phyloP scores from a whole-genome alignment of 768 basidiomycete genomes.

The Steccherinum ochraceum region DNA sequence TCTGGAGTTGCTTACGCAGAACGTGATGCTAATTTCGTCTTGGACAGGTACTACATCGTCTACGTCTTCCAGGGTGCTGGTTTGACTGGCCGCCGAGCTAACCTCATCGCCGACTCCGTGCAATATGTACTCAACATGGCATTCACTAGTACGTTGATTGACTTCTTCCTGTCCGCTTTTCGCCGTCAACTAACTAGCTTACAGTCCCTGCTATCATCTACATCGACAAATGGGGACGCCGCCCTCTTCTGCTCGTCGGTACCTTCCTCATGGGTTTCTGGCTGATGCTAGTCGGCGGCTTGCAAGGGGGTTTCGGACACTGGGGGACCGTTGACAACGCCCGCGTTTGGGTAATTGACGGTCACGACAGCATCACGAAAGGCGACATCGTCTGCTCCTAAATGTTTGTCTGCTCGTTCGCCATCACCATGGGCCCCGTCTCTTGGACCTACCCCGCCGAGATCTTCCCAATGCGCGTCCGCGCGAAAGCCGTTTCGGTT shows the following conservation, averaged over 20 bases:
- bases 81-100: conserved; percentile 65
- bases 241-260: conserved; percentile 66
- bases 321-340: conserved; percentile 45
- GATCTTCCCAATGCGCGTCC: conserved; percentile 61
- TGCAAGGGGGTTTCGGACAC: conserved; percentile 60
- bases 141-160: conserved; percentile 25
- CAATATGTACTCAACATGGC: conserved; percentile 41
- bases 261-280: conserved; percentile 69
- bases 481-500: conserved; percentile 52
- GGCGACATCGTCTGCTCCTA: conserved; percentile 76
- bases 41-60: conserved; percentile 46
- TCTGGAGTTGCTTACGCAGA: too few species aligned
- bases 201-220: conserved; percentile 44
- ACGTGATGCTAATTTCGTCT: too few species aligned
- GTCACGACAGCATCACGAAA: conserved; percentile 50
- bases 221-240: conserved; percentile 76
- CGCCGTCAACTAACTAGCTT: too few species aligned
- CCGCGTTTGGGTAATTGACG: conserved; percentile 54
- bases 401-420: conserved; percentile 69
- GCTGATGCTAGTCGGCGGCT: conserved; percentile 70
- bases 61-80: conserved; percentile 77
- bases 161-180: too few species aligned
- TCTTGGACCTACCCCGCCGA: conserved; percentile 60
- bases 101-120: conserved; percentile 70
- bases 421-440: conserved; percentile 69